Base-by-base conservation (phyloP, 371 early-diverging fungal genomes). In the Phascolomyces articulosus region DNA sequence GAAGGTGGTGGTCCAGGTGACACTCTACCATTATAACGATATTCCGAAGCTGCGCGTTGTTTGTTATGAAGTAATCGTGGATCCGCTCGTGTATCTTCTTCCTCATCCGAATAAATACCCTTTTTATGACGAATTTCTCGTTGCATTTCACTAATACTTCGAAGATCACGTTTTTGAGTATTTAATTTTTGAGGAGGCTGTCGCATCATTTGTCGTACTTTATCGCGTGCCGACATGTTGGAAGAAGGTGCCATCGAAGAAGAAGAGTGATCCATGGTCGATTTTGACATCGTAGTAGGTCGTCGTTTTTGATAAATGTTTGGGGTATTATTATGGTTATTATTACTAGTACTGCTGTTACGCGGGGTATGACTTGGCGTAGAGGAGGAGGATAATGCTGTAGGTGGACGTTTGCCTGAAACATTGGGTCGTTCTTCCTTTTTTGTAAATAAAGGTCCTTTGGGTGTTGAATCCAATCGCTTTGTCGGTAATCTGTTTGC, bases 61-160 rank as follows among this genome's bases (percentile, higher is more conserved):
- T 70, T 64, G 15, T 58, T 60, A 15, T 21, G 63, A 60, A 73
- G 63, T 41, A 62, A 47, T 16, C 63, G 64, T n/a, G 31, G 64
- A 62, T 57, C 63, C 40, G 28, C 40, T 41, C 49, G 59, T 13
- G 57, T 58, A 28, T 65, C 68, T 44, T 72, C 74, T 24, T 51
- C 51, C 20, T 75, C 76, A 60, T 78, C 79, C 1, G 76, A 75
- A 59, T 71, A 63, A 34, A 70, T 67, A n/a, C 79, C 79, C 44
- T 67, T 73, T 18, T 54, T 31, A 48, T 72, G 75, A n/a, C 80
- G 73, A 23, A 78, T 57, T 13, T 79, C 79, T n/a, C 77, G 60
- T 51, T 82, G 82, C 48, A 77, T 69, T 41, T 82, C 79, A 15
- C 61, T 59, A 47, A 82, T 69, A 3, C 70, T 60, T 7, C 77